A percentile compares a stretch with the other conserved stretches of the same genome.
phyloP scores from a whole-genome alignment of 352 stramenopile species.

The Phytophthora macrochlamydospora region DNA sequence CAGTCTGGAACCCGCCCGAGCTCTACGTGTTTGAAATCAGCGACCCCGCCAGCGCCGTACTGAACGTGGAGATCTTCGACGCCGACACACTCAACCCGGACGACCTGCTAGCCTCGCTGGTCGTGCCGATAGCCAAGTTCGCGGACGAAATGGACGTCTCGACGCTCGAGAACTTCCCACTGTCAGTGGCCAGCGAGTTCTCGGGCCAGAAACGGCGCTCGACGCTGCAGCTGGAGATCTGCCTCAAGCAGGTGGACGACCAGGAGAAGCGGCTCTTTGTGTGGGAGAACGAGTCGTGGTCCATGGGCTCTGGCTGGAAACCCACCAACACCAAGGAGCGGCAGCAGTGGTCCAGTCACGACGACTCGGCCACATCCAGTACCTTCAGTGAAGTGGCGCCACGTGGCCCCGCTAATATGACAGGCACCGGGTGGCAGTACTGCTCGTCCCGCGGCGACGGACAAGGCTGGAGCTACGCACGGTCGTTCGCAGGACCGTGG shows the following conservation, averaged over 20 bases:
- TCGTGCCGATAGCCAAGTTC: conserved; percentile 59
- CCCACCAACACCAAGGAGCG: conserved; percentile 49
- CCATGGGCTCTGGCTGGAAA: conserved; percentile 49
- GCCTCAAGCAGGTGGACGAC: conserved; percentile 41
- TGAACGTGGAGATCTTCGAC: conserved; percentile 67
- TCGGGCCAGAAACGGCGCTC: conserved; percentile 47
- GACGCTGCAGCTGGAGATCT: conserved; percentile 65
- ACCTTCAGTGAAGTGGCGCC: conserved; percentile 55
- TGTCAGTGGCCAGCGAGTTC: conserved; percentile 53
- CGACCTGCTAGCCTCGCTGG: conserved; percentile 64
- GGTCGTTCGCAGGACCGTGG: conserved; percentile 65
- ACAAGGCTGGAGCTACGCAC: conserved; percentile 73
- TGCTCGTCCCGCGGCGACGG: conserved; percentile 50
- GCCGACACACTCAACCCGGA: conserved; percentile 68
- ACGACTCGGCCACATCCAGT: conserved; percentile 49
- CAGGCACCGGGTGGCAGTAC: conserved; percentile 59
- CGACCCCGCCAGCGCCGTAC: conserved; percentile 45
- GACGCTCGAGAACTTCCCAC: conserved; percentile 54
- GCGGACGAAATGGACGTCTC: conserved; percentile 43
- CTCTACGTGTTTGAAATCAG: conserved; percentile 61
- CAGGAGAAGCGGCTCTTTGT: conserved; percentile 46
- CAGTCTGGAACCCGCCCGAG: conserved; percentile 65
- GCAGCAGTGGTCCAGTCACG: conserved; percentile 58
- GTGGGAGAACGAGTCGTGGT: conserved; percentile 77
- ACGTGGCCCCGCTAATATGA: conserved; percentile 38